Conservation (phyloP, 805 yeast genomes). For the Spathaspora sp. region DNA sequence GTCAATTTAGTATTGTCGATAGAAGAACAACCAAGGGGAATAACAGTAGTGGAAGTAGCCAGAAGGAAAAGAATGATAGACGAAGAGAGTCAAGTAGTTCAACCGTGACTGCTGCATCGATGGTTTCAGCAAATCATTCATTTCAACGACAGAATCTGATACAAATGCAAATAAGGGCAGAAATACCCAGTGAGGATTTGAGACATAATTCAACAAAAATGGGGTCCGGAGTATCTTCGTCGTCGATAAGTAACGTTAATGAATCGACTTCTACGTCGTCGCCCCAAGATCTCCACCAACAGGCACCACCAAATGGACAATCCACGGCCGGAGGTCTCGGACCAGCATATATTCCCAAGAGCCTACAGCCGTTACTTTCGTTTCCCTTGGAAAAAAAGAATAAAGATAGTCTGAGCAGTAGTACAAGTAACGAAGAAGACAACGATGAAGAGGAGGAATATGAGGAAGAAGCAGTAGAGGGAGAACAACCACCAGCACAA, state of each 20-base stretch:
- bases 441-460: not conserved
- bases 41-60: not conserved
- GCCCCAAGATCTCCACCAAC: not conserved
- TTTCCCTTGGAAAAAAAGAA: conserved; percentile 3
- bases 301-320: not conserved
- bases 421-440: not conserved
- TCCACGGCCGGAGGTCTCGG: not conserved
- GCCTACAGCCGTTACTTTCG: conserved; percentile 4
- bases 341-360: conserved; percentile 2
- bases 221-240: not conserved
- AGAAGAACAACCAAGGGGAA: conserved; percentile 14
- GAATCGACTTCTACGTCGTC: not conserved
- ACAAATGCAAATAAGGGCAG: not conserved
- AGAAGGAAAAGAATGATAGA: not conserved
- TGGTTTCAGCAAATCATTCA: not conserved
- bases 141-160: not conserved
- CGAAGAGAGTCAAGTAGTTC: not conserved
- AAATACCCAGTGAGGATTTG: not conserved
- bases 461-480: not conserved
- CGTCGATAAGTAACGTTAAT: not conserved
- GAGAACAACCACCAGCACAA: not conserved
- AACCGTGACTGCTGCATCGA: not conserved
- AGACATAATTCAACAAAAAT: not conserved
- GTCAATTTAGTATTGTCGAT: conserved; percentile 25
- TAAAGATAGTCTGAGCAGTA: not conserved